Percentiles rank a stretch among this genome's conserved stretches.
Conservation (phyloP, 768 basidiomycete species). For the Boletus bicolor region DNA sequence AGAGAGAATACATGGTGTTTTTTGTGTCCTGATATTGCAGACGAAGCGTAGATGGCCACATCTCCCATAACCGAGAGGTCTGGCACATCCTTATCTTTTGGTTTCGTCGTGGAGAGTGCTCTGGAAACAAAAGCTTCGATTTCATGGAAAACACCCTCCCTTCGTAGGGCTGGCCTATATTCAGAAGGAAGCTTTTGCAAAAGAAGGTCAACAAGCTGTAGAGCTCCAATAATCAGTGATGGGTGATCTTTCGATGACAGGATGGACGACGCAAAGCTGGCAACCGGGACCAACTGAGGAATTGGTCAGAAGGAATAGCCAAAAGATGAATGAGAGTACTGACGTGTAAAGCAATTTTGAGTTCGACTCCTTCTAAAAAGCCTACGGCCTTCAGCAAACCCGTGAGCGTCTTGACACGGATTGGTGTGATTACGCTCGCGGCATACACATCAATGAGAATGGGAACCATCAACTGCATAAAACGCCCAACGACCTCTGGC, state of each 20-base stretch:
- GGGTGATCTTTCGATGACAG: conserved; percentile 91
- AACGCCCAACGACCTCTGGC: conserved; percentile 73
- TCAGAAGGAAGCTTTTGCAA: conserved; percentile 78
- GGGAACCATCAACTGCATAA: conserved; percentile 87
- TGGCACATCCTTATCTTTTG: conserved; percentile 43
- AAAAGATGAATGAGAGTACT: conserved; percentile 26
- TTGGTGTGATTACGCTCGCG: conserved; percentile 87
- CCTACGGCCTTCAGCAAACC: conserved; percentile 89
- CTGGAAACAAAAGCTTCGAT: conserved; percentile 74
- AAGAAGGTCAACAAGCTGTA: conserved; percentile 92
- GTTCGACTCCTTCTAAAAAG: conserved; percentile 74
- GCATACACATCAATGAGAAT: conserved; percentile 98
- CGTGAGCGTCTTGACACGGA: conserved; percentile 85
- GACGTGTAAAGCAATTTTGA: conserved; percentile 77
- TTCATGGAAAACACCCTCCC: conserved; percentile 97
- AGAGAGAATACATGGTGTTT: conserved; percentile 65
- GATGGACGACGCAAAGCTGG: conserved; percentile 92
- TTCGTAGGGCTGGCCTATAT: conserved; percentile 85
- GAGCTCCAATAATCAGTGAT: conserved; percentile 77
- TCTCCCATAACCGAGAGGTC: conserved; percentile 38
- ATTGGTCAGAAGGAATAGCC: conserved; percentile 7
- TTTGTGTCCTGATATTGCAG: conserved; percentile 61
- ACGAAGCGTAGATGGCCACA: conserved; percentile 35
- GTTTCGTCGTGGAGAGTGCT: conserved; percentile 50
- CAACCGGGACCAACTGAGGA: conserved; percentile 83